A percentile compares a stretch with the other conserved stretches of the same genome.
Evolutionary conservation across 83 land plant species (phyloP).

Genomic region (Picea engelmannii): DNA sequence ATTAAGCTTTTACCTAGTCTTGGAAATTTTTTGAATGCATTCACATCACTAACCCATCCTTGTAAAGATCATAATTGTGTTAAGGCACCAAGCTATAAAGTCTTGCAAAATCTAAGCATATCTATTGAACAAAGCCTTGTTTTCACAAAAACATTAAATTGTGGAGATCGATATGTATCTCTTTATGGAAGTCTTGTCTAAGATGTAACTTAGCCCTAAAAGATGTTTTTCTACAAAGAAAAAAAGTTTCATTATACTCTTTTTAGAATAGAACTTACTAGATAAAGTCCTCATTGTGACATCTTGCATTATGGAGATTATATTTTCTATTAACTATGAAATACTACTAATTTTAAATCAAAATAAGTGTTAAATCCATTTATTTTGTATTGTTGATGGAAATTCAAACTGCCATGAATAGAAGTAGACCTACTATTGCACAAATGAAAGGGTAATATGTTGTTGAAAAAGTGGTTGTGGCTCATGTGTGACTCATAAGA

Average conservation of each 20-base stretch:
- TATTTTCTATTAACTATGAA: not conserved
- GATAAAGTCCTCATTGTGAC: not conserved
- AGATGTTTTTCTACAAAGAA: not conserved
- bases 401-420: conserved; percentile 31
- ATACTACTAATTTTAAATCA: not conserved
- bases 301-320: not conserved
- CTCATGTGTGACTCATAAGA: too few species aligned
- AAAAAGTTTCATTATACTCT: not conserved
- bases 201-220: too few species aligned
- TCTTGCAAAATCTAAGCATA: not conserved
- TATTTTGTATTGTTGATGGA: conserved; percentile 36
- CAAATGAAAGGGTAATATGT: too few species aligned
- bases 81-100: too few species aligned
- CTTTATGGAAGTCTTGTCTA: too few species aligned
- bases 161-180: not conserved
- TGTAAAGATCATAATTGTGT: not conserved
- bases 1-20: too few species aligned
- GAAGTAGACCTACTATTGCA: too few species aligned
- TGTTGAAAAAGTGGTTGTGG: too few species aligned
- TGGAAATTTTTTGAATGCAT: too few species aligned
- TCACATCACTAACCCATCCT: too few species aligned
- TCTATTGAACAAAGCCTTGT: not conserved
- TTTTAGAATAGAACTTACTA: not conserved
- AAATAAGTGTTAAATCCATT: not conserved
- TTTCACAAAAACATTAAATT: not conserved